Evolutionary conservation across 371 early-diverging fungal genomes (phyloP), one percentile per base, ranked within the genome.

Genomic region (Mucor circinelloides): DNA sequence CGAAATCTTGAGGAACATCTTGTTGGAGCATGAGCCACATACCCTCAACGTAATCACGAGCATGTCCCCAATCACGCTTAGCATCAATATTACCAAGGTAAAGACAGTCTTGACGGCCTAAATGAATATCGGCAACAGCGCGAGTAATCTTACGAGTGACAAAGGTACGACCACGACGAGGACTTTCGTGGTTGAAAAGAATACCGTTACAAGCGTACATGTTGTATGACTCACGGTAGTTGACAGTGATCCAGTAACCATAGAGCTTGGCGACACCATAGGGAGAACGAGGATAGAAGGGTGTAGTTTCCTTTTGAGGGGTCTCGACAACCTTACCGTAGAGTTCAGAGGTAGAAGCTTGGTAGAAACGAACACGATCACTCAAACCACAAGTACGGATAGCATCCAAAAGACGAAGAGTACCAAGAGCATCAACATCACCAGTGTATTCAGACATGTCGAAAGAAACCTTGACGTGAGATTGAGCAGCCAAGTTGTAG

Each of bases 21-120:
- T 93, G 93, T 74, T 93, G 95, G 10, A 94, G 82, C 91, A 94
- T 94, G 61, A 88, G 78, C 92, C 93, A 93, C 95, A 93, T 94
- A 58, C 93, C 95, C 80, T 91, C 91, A 66, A 93, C 85, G 73
- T 94, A 94, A 72, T 94, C 95, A 59, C 88, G 83, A 23, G 93
- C 95, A 74, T 94, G 93, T 59, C 95, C 94, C 95, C 95, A 94
- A 81, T 93, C 93, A 79, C 95, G 88, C 81, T 88, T 89, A 48
- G 95, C 88, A 73, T 94, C 93, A 55, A 94, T 79, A 75, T 94
- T 94, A 67, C 95, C 95, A 9, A 94, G 78, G 71, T 90, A 89
- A n/a, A 94, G 63, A 74, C 91, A 90, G 19, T 89, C 84, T 69
- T 91, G 87, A 65, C 85, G 82, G 54, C 89, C 90, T 52, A 90